Conservation (phyloP, 768 basidiomycete species). For the Boletus subcaerulescens region DNA sequence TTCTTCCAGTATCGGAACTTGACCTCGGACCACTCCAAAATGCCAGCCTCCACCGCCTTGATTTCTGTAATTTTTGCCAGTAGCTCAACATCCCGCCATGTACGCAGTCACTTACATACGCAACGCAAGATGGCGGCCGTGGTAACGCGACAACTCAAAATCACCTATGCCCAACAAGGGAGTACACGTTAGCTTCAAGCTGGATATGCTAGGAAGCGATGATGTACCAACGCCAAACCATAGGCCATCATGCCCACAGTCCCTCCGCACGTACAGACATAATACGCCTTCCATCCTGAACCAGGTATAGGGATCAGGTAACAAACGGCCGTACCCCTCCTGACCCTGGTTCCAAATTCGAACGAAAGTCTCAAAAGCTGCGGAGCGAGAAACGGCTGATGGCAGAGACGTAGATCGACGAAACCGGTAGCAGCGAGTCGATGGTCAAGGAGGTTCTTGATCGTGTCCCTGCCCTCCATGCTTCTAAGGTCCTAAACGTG, state of each 20-base stretch:
- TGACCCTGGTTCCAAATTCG: constrained; percentile 49
- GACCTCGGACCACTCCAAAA: too few species aligned
- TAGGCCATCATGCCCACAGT: constrained; percentile 36
- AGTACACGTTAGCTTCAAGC: neutral
- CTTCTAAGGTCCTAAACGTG: constrained; percentile 53
- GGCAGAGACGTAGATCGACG: constrained; percentile 6
- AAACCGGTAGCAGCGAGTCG: constrained; percentile 24
- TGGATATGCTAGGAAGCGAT: neutral
- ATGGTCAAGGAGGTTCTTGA: constrained; percentile 39
- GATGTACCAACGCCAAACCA: constrained; percentile 31
- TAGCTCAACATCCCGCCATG: too few species aligned
- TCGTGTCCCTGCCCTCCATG: constrained; percentile 37
- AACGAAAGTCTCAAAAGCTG: constrained; percentile 46
- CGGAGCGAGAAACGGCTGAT: constrained; percentile 23
- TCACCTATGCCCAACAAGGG: constrained; percentile 16
- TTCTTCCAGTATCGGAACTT: too few species aligned
- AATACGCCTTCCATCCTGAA: constrained; percentile 56
- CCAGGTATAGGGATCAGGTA: constrained; percentile 47
- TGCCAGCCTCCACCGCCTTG: too few species aligned
- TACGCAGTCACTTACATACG: too few species aligned
- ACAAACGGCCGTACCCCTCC: constrained; percentile 49
- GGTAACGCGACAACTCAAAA: constrained; percentile 23
- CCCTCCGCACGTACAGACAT: constrained; percentile 50
- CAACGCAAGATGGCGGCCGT: neutral
- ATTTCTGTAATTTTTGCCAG: too few species aligned